A percentile compares a stretch with the other conserved stretches of the same genome.
These are phyloP conservation scores for Colletotrichum sp. DNA, from an alignment of 2,329 filamentous ascomycete species.

Conservation along the genomic window DNA sequence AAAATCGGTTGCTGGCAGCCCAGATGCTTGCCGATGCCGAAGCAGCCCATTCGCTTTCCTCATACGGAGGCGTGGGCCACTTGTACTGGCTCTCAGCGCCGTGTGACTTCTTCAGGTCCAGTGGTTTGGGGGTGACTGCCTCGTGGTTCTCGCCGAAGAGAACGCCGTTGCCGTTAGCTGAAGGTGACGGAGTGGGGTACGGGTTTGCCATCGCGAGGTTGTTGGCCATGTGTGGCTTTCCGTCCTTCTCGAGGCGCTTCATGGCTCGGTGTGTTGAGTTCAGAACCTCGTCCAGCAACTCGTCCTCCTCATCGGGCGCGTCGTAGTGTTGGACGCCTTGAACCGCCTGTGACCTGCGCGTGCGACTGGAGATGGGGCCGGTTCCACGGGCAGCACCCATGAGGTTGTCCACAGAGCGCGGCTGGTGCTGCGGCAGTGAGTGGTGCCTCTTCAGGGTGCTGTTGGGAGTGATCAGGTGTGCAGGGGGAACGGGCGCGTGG, in stretches of 20 bases:
- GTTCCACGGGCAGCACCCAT: conserved; percentile 56
- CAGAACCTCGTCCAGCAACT: conserved; percentile 89
- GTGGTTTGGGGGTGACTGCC: conserved; percentile 69
- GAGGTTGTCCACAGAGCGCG: conserved; percentile 68
- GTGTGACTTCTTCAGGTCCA: conserved; percentile 67
- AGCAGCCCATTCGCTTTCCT: conserved; percentile 90
- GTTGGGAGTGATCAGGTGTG: conserved; percentile 54
- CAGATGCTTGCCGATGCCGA: conserved; percentile 83
- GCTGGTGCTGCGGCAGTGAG: conserved; percentile 63
- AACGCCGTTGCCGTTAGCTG: conserved; percentile 80
- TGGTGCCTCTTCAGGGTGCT: conserved; percentile 68
- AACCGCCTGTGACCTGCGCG: conserved; percentile 76
- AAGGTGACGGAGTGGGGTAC: conserved; percentile 74
- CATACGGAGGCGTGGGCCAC: conserved; percentile 95
- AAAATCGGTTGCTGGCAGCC: conserved; percentile 71
- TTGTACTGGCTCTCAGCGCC: conserved; percentile 59
- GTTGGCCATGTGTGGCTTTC: conserved; percentile 65
- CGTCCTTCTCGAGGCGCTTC: conserved; percentile 68
- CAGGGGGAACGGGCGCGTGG: conserved; percentile 55
- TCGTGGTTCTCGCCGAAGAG: conserved; percentile 73
- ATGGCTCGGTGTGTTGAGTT: conserved; percentile 78
- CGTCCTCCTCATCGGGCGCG: conserved; percentile 94
- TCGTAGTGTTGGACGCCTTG: conserved; percentile 87
- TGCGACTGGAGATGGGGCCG: conserved; percentile 78
- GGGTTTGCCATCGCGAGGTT: conserved; percentile 66